Evolutionary conservation across 1,284 basidiomycete species (phyloP), one percentile per base, ranked within the genome.

Genomic region (Sutorius eximius): DNA sequence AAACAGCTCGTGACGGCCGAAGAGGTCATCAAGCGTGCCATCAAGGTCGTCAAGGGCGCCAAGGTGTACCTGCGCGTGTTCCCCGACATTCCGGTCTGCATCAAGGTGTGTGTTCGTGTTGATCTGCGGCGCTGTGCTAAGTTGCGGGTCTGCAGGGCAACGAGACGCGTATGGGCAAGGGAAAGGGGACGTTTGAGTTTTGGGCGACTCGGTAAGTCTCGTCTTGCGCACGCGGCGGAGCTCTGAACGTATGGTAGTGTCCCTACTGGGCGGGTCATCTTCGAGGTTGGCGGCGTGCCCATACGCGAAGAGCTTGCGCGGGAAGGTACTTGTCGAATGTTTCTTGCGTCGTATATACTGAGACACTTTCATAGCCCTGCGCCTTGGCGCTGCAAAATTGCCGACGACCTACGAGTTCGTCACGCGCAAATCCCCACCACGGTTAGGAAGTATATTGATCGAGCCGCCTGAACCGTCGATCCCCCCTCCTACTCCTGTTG

Each of bases 141-240:
- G 32, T 9, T 2, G n/a, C 42, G 45, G 45, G 40, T 34, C 16
- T 24, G 9, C 53, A 93, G 90, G 96, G 96, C 52, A 98, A 98
- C 68, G 96, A 99, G 73, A 97, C 95, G 8, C 91, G 97, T 83
- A 99, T 99, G 97, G 96, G 96, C 45, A 98, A 98, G 75, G 97
- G 97, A 56, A 99, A 99, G 74, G 97, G 97, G 45, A 85, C 90
- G 0, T 99, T 98, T 66, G 96, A 98, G 71, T 98, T 84, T 73
- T 98, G 96, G 97, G 93, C 95, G 34, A 94, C 92, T 58, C 84
- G 92, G 92, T 93, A 67, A 75, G 18, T 37, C 24, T 1, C 13
- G 8, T 27, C 30, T 45, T 45, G 11, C 33, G 13, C 29, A 7
- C 37, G 37, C 10, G 16, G 27, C 10, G 1, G n/a, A 45, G 8